Evolutionary conservation across 2,329 filamentous ascomycete species (phyloP).

Genomic region (Aaosphaeria arxii): DNA sequence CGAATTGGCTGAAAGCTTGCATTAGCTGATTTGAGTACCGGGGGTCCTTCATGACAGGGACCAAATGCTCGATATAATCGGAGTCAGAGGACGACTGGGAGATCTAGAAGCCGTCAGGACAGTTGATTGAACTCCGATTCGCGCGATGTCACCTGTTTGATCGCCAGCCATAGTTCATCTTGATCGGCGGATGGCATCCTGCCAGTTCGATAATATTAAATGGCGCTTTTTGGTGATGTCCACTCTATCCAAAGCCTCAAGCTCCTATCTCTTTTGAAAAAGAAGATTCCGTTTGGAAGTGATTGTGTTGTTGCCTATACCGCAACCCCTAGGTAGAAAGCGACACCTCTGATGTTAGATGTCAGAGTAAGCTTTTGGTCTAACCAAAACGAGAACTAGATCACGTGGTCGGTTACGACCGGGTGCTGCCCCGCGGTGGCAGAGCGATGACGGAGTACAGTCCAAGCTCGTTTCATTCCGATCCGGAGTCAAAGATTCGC

Average conservation of each 20-base stretch:
- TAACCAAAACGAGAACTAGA: not conserved
- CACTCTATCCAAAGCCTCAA: no score
- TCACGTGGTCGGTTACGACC: not conserved
- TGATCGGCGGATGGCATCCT: constrained; percentile 39
- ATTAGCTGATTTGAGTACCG: constrained; percentile 73
- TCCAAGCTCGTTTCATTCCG: constrained; percentile 18
- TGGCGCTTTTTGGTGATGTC: constrained; percentile 1
- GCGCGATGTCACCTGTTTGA: constrained; percentile 45
- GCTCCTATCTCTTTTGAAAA: no score
- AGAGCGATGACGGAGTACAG: constrained; percentile 4
- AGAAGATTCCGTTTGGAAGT: no score
- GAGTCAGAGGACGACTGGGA: constrained; percentile 87
- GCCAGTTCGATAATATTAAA: not conserved
- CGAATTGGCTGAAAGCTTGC: constrained; percentile 76
- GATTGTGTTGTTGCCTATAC: no score
- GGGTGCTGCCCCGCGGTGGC: not conserved
- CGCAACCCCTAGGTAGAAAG: no score
- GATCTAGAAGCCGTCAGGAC: constrained; percentile 58
- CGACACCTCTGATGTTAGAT: no score
- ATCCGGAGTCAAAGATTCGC: constrained; percentile 25
- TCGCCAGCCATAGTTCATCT: constrained; percentile 48
- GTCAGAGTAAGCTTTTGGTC: no score
- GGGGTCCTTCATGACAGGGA: constrained; percentile 90
- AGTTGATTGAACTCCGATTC: not conserved
- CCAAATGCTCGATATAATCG: constrained; percentile 93